phyloP scores from a whole-genome alignment of 2,329 filamentous ascomycete species.

The Blastomyces parvus region DNA sequence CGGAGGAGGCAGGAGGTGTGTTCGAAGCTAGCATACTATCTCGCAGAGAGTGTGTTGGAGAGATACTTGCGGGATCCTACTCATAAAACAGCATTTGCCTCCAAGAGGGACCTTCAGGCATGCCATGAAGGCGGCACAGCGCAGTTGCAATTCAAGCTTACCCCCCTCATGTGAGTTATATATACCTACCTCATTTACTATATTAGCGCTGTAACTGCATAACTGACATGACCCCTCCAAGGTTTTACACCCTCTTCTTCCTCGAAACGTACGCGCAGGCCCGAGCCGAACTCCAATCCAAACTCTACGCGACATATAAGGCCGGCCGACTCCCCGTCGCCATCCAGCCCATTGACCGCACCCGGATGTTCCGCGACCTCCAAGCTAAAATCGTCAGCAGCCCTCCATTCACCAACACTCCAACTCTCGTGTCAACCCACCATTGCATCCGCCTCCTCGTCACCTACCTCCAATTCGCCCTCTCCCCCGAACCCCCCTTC shows the following conservation, averaged over 20 bases:
- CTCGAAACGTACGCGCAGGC: conserved; percentile 33
- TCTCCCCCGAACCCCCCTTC: conserved; percentile 26
- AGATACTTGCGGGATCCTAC: conserved; percentile 27
- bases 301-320: conserved; percentile 31
- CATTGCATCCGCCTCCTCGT: conserved; percentile 35
- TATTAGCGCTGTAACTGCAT: not conserved
- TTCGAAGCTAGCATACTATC: conserved; percentile 31
- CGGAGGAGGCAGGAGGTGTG: conserved; percentile 32
- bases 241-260: conserved; percentile 36
- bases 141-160: conserved; percentile 31
- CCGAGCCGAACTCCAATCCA: conserved; percentile 30
- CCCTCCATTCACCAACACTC: conserved; percentile 33
- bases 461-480: conserved; percentile 31
- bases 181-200: not conserved
- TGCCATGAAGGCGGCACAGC: conserved; percentile 27
- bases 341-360: conserved; percentile 27
- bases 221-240: conserved; percentile 12
- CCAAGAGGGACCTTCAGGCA: conserved; percentile 27
- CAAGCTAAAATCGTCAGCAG: conserved; percentile 31
- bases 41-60: conserved; percentile 35
- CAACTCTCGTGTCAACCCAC: conserved; percentile 33
- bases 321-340: conserved; percentile 31
- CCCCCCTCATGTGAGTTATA: conserved; percentile 32
- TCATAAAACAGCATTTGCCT: conserved; percentile 26
- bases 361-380: conserved; percentile 28